These are phyloP conservation scores for Suillus clintonianus DNA, from an alignment of 768 basidiomycete species.

Conservation along the genomic window DNA sequence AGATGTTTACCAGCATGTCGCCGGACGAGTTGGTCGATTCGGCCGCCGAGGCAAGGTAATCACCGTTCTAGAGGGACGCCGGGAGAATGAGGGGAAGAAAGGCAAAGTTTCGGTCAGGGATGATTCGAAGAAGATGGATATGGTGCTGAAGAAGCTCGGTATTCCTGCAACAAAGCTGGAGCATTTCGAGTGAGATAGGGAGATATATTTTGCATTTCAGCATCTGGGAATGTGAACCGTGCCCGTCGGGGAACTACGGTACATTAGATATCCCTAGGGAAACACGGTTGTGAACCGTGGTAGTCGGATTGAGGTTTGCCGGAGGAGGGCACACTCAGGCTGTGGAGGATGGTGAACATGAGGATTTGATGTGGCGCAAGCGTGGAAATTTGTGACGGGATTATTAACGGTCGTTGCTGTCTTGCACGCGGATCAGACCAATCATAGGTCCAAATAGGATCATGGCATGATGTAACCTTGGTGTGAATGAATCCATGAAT, in stretches of 20 bases:
- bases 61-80: slow-evolving; percentile 49
- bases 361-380: background rate
- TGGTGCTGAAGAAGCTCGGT: slow-evolving; percentile 47
- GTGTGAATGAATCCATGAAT: slow-evolving; percentile 14
- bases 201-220: background rate
- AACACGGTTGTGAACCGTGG: background rate
- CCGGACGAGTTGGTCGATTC: slow-evolving; percentile 77
- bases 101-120: slow-evolving; percentile 30
- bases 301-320: background rate
- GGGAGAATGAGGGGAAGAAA: slow-evolving; percentile 31
- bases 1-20: slow-evolving; percentile 68
- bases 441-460: slow-evolving; percentile 2
- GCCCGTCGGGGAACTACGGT: background rate
- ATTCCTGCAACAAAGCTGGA: slow-evolving; percentile 48
- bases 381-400: background rate
- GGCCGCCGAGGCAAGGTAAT: slow-evolving; percentile 68
- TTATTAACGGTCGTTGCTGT: slow-evolving; percentile 4
- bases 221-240: background rate
- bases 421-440: background rate
- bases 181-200: slow-evolving; percentile 45
- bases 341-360: background rate
- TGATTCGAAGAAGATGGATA: slow-evolving; percentile 41
- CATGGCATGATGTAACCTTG: slow-evolving; percentile 1
- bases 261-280: background rate
- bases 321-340: too few relatives aligned